phyloP scores from a whole-genome alignment of 2,329 filamentous ascomycete genomes.

The Colletotrichum neosansevieriae region DNA sequence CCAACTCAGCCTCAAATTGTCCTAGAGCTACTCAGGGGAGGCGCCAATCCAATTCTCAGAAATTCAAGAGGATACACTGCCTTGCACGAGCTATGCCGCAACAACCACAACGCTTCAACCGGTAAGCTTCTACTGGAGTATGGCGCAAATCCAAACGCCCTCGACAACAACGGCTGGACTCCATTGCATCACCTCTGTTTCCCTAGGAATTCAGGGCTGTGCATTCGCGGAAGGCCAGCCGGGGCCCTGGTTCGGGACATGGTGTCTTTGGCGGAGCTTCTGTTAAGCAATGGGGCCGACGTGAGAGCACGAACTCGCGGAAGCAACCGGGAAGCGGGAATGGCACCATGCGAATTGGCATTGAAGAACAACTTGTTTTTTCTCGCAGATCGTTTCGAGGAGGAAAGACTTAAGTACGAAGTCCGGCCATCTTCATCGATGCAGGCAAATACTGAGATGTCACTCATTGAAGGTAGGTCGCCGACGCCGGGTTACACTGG shows the following conservation, averaged over 20 bases:
- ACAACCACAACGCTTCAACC: not conserved
- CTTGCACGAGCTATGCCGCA: constrained; percentile 3
- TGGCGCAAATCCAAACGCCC: constrained; percentile 36
- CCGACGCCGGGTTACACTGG: too few relatives aligned
- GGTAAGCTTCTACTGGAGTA: constrained; percentile 32
- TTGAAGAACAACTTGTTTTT: not conserved
- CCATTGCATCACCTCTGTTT: not conserved
- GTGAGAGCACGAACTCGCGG: not conserved
- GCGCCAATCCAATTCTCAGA: constrained; percentile 4
- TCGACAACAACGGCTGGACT: not conserved
- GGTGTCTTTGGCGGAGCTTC: not conserved
- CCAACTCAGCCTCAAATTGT: not conserved
- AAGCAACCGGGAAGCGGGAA: not conserved
- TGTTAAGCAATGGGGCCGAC: not conserved
- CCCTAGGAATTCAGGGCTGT: too few relatives aligned
- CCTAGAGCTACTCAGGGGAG: not conserved
- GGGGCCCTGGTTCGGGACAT: not conserved
- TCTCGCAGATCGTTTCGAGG: not conserved
- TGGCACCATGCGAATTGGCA: not conserved
- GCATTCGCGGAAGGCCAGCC: not conserved
- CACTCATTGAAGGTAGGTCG: too few relatives aligned
- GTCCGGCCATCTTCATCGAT: not conserved
- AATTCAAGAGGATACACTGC: not conserved
- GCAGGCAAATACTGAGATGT: too few relatives aligned
- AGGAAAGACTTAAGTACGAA: not conserved